Base-by-base conservation (phyloP, 495 filamentous ascomycete species). In the Achaetomiella virescens region DNA sequence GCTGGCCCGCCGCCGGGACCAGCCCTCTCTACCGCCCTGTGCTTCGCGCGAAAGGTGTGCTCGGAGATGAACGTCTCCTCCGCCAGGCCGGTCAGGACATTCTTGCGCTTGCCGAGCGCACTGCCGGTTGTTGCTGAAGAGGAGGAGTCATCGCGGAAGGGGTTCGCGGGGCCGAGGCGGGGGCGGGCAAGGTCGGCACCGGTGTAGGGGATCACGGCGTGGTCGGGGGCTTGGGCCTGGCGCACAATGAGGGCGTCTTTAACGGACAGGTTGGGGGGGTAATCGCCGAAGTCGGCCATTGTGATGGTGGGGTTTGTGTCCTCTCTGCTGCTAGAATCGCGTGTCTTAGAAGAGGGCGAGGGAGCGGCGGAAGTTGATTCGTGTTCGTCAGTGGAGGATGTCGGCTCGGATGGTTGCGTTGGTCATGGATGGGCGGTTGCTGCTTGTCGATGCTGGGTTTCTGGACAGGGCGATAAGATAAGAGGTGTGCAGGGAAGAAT, bases 21-120 rank as follows among this genome's bases (percentile, higher is more conserved):
- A 25, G 56, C 68, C 25, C 77, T 59, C 66, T 90, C 85, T 51
- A 89, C 84, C 1, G 87, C 89, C 56, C 85, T 80, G 67, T 90
- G 90, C 65, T 91, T 87, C 55, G 81, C 81, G 59, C 84, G 81
- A 64, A 99, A 99, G 0, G 88, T 91, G 53, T 88, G 79, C 64
- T 95, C 92, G 69, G 88, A 95, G 57, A 99, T 84, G 53, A 83
- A 90, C 1, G 86, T 85, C 71, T 97, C 92, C 58, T 91, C 79
- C 0, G 95, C 95, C 64, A 81, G 84, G 6, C 93, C 93, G 0
- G 95, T 96, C 10, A 95, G 84, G 2, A 97, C 85, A 57, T 93
- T 92, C 63, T 95, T 95, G 52, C 92, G 84, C 70, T 92, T 95
- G 24, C 27, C 27, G 5, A 31, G 27, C 5, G 27, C 27, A 9